Base-by-base conservation (phyloP, 2,329 filamentous ascomycete genomes). In the Apiospora sp. region DNA sequence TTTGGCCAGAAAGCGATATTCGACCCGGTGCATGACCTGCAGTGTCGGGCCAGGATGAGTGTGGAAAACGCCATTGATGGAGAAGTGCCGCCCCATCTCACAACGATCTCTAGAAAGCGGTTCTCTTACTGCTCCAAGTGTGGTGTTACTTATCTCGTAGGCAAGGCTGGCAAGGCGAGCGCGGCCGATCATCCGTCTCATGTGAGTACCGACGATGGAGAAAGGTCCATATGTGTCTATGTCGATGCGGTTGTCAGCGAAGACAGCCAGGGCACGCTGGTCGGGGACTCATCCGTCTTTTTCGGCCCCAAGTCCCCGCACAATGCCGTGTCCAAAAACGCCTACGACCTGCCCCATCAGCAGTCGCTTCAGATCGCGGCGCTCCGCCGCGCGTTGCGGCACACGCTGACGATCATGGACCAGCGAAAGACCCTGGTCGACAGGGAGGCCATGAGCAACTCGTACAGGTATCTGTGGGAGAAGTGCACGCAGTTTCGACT, bases 71-170 rank as follows among this genome's bases (percentile, higher is more conserved):
- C 24, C 27, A 41, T 13, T 14, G 2, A 30, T 30, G 27, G 27
- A 30, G 27, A 14, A 16, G 30, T 49, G 14, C 67, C 67, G 5
- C 27, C 44, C 16, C 24, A n/a, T 14, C 49, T 34, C 67, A 49
- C 24, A 1, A 37, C 19, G 1, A 44, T 44, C 19, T 37, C 27
- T 2, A 30, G 44, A 5, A 37, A 13, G 19, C 37, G 67, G 67
- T 69, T 69, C 27, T 4, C 48, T 19, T 49, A 69, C 67, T 69
- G 67, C 44, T 30, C 67, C 12, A 46, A 27, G 27, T 69, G 67
- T 8, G 19, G 34, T 7, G 44, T 69, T 12, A 69, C 44, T 4
- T 49, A 49, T 16, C 67, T 69, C 16, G 44, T 37, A 1, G 67
- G 67, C 6, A 24, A 22, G 12, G 19, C 34, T 4, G 67, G 44